phyloP scores from a whole-genome alignment of 2,329 filamentous ascomycete species.

The Colletotrichum plurivorum region DNA sequence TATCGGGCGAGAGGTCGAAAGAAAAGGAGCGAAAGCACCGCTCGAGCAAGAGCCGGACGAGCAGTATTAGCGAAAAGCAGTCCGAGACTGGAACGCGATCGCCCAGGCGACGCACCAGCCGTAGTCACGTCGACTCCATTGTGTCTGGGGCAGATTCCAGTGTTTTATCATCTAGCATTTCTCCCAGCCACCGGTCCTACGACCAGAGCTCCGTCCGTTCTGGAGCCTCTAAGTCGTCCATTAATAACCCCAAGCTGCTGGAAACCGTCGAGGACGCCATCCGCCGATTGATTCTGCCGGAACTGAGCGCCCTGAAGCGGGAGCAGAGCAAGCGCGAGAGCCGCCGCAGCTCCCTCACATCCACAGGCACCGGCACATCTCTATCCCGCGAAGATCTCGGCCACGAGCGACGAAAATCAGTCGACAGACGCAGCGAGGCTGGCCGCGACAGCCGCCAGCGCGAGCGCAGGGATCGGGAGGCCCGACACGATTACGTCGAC shows the following conservation, averaged over 20 bases:
- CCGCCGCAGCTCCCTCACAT: slow-evolving; percentile 75
- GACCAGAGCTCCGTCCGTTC: slow-evolving; percentile 69
- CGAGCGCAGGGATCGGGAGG: slow-evolving; percentile 61
- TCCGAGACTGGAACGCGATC: slow-evolving; percentile 59
- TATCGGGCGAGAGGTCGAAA: slow-evolving; percentile 55
- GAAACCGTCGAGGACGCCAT: slow-evolving; percentile 96
- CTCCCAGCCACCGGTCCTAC: slow-evolving; percentile 68
- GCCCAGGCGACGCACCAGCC: slow-evolving; percentile 65
- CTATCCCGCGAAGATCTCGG: slow-evolving; percentile 70
- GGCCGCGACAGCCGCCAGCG: slow-evolving; percentile 64
- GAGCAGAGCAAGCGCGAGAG: slow-evolving; percentile 86
- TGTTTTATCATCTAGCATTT: slow-evolving; percentile 66
- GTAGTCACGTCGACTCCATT: slow-evolving; percentile 65
- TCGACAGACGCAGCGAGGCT: slow-evolving; percentile 66
- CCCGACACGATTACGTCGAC: slow-evolving; percentile 68
- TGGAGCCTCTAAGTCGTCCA: slow-evolving; percentile 74
- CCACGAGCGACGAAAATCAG: slow-evolving; percentile 73
- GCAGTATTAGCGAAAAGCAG: slow-evolving; percentile 63
- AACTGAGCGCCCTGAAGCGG: slow-evolving; percentile 91
- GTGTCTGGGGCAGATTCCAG: slow-evolving; percentile 69
- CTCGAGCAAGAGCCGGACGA: slow-evolving; percentile 64
- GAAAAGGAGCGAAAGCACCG: slow-evolving; percentile 66
- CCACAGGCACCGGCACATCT: slow-evolving; percentile 64
- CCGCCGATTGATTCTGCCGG: slow-evolving; percentile 88
- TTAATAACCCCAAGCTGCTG: slow-evolving; percentile 92